These are phyloP conservation scores for Teunomyces gatunensis DNA, from an alignment of 805 yeast genomes.

Conservation along the genomic window DNA sequence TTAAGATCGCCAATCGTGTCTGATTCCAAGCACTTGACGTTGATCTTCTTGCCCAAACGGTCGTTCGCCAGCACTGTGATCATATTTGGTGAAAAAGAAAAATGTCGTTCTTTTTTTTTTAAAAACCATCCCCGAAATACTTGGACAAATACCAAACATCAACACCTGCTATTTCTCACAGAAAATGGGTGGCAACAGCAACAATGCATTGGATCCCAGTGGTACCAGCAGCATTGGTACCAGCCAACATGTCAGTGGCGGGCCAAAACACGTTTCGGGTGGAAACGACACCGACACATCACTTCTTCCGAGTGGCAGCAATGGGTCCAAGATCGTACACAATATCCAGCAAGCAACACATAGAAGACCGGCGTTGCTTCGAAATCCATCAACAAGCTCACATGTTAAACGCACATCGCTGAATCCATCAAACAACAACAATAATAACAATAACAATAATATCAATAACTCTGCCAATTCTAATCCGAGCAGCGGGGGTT, in stretches of 20 bases:
- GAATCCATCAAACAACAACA: not conserved
- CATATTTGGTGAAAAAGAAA: constrained; percentile 18
- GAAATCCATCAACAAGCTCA: not conserved
- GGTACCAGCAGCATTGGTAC: not conserved
- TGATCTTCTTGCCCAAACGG: constrained; percentile 81
- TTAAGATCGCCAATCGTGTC: constrained; percentile 92
- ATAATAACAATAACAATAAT: not conserved
- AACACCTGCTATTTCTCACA: not conserved
- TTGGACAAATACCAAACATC: not conserved
- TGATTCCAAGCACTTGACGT: constrained; percentile 81
- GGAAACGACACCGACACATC: too few relatives aligned
- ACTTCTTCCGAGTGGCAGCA: not conserved
- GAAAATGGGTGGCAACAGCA: not conserved
- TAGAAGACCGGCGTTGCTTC: not conserved
- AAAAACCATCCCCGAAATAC: not conserved
- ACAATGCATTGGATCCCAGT: not conserved
- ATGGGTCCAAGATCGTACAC: not conserved
- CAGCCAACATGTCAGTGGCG: not conserved
- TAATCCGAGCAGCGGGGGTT: not conserved
- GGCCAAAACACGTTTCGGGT: too few relatives aligned
- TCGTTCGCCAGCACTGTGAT: constrained; percentile 43
- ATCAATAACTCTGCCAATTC: not conserved
- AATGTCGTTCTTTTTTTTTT: not conserved
- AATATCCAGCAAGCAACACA: not conserved
- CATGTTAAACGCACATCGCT: not conserved